A percentile compares a stretch with the other conserved stretches of the same genome.
Conservation (phyloP, 805 yeast genomes). For the Metschnikowia baotianmanensis region DNA sequence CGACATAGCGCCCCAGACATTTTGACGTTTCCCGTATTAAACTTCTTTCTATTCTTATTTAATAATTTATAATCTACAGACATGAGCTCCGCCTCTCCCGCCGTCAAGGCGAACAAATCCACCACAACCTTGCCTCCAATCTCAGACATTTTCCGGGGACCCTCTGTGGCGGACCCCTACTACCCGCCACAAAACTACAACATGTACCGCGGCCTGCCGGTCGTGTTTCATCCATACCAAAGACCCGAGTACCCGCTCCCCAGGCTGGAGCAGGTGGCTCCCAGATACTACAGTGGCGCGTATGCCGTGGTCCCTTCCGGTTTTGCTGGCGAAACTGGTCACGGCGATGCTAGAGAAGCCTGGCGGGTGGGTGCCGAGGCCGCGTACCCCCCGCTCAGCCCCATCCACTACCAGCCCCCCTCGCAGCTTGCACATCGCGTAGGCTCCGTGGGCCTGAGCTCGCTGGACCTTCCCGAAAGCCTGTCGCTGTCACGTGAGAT, state of each 20-base stretch:
- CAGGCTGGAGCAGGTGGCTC: constrained; percentile 10
- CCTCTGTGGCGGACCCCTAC: constrained; percentile 3
- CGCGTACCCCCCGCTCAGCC: constrained; percentile 1
- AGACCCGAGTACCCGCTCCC: constrained; percentile 7
- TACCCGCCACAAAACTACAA: constrained; percentile 7
- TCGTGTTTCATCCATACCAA: constrained; percentile 2
- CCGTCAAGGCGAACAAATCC: constrained; percentile 13
- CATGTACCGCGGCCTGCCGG: constrained; percentile 6
- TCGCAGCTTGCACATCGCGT: not conserved
- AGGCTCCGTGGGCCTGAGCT: not conserved
- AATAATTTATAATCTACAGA: not conserved
- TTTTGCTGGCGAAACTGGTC: constrained; percentile 11
- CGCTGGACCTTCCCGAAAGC: not conserved
- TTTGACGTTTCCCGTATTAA: too few relatives aligned
- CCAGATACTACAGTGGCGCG: constrained; percentile 12
- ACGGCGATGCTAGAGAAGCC: not conserved
- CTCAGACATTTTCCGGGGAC: constrained; percentile 33
- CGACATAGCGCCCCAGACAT: too few relatives aligned
- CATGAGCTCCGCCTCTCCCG: constrained; percentile 4
- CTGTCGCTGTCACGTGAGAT: constrained; percentile 7
- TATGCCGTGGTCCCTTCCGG: constrained; percentile 4
- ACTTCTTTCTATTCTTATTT: too few relatives aligned
- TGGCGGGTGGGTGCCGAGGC: constrained; percentile 3
- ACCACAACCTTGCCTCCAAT: constrained; percentile 42
- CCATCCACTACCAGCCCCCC: not conserved